Evolutionary conservation across 2,329 filamentous ascomycete species (phyloP), one percentile per base, ranked within the genome.

Genomic region (Aspergillus pseudoviridinutans): DNA sequence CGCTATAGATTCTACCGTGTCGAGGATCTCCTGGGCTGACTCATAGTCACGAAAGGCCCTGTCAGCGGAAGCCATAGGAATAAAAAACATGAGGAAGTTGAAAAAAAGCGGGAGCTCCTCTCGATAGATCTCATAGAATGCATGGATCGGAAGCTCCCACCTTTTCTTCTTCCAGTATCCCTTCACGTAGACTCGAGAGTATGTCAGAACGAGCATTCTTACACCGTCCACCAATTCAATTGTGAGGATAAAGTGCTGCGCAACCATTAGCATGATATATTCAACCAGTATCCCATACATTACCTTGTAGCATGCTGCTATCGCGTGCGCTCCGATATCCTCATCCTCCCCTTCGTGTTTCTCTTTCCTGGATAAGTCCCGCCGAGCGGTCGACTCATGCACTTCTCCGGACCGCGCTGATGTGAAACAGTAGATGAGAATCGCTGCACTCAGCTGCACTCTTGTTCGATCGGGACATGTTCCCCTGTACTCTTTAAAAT

Each of bases 221-320:
- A 59, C 50, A 41, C 56, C 28, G 24, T 64, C 57, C 5, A 66
- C 47, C 17, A 20, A 28, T 53, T 66, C 27, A 51, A 66, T 57
- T n/a, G 53, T 63, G 17, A 66, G 62, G 20, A 41, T 50, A 50
- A 65, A 66, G 51, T 66, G 50, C 59, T 66, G 28, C 51, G 49
- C 32, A 56, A 59, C 28, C 38, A 47, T 10, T 28, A 58, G 22
- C 22, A 12, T 54, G n/a, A 32, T 22, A 29, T 25, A 10, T 12
- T 51, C 49, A 32, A 44, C 41, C 41, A 50, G 46, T 51, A 49
- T 41, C 7, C 41, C 10, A 38, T 6, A 54, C 42, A 35, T 52
- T 52, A 64, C 54, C 53, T 60, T 63, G 53, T 65, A 65, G 56
- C 42, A 65, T 29, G 55, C 58, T 50, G 58, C 56, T 44, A 65